Base-by-base conservation (phyloP, 176 grass and related monocot genomes). In the Rhipidocladum racemiflorum region DNA sequence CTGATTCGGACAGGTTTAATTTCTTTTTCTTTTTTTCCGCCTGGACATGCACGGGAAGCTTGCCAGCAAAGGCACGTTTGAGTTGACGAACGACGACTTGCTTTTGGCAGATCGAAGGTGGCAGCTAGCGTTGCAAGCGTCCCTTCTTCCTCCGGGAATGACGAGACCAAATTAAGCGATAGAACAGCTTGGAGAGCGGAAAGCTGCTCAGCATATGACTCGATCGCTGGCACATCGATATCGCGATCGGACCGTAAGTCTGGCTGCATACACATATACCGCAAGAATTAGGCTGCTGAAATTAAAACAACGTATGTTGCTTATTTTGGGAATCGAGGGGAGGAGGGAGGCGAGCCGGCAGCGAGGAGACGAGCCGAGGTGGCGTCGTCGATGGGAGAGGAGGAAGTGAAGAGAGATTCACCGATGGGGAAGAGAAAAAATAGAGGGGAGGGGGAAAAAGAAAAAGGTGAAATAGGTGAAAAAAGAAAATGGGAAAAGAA, bases 121-220 rank as follows among this genome's bases (percentile, higher is more conserved):
- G 43, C 21, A 4, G 40, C n/a, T 20, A 44, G 38, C 38, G 1
- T 39, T 1, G 38, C 38, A 39, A 8, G 38, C 7, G 8, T 39
- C 8, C 8, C 6, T 75, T 81, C 50, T 39, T 39, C 27, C 38
- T 60, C 15, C 70, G 68, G 81, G 85, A 86, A 86, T 64, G 56
- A 55, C 25, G 30, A 12, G 20, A 7, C 30, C 42, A 70, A 16
- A 28, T 27, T 9, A 70, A 46, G 35, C 20, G 13, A 10, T 69
- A 69, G 40, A 70, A 45, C 14, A 16, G 40, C 34, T 14, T 57
- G 50, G 13, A 54, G 59, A 10, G 23, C 4, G 23, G 5, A 46
- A 16, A 78, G 7, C 6, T 28, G 3, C 32, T 34, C 32, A 1
- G 77, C 45, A 1, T 51, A 25, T 55, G 63, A 79, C 77, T 54